Percentiles rank a stretch among this genome's conserved stretches.
Conservation (phyloP, 2,329 filamentous ascomycete species). For the Byssochlamys sp. region DNA sequence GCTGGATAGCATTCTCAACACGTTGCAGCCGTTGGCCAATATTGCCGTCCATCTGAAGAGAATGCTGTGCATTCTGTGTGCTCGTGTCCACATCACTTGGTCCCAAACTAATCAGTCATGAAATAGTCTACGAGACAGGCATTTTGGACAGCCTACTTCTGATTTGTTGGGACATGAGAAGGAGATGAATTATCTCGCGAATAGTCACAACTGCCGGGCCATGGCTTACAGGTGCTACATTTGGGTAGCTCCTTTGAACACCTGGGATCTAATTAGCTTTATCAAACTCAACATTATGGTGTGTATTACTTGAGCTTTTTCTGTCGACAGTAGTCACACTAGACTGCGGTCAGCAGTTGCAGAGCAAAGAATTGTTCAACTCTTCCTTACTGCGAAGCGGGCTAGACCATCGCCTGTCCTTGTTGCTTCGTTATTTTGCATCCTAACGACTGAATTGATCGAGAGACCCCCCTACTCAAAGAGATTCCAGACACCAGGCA, state of each 20-base stretch:
- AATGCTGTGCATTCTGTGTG: neutral
- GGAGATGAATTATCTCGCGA: conserved; percentile 3
- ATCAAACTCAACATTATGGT: neutral
- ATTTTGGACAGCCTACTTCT: neutral
- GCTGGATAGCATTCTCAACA: neutral
- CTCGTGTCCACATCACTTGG: neutral
- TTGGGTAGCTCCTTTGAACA: conserved; percentile 9
- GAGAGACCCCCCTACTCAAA: neutral
- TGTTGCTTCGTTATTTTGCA: neutral
- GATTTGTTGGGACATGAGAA: neutral
- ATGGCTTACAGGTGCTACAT: conserved; percentile 7
- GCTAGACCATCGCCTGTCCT: neutral
- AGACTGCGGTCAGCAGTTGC: neutral
- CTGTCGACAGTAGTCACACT: conserved; percentile 6
- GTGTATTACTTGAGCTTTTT: conserved; percentile 6
- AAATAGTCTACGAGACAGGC: neutral
- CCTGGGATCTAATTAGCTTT: neutral
- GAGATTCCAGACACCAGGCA: neutral
- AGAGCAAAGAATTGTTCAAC: neutral
- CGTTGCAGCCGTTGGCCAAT: neutral
- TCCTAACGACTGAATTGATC: neutral
- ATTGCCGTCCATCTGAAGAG: neutral
- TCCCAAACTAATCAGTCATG: neutral
- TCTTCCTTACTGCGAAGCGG: neutral
- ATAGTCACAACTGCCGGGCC: conserved; percentile 9